These are phyloP conservation scores for Lactarius hatsudake DNA, from an alignment of 768 basidiomycete species.

Conservation along the genomic window DNA sequence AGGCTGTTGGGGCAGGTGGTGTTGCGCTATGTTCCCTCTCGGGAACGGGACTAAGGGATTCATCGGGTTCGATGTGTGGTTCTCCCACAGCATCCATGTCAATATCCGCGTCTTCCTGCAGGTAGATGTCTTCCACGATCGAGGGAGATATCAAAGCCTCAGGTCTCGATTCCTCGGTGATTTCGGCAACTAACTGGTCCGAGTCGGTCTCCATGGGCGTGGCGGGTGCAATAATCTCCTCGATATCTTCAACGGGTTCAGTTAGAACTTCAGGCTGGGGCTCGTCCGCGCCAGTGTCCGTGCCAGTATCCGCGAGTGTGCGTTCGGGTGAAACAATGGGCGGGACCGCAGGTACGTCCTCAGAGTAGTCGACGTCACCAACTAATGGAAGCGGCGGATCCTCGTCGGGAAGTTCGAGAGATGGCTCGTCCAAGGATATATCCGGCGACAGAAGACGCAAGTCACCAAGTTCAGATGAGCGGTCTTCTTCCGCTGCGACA, in stretches of 20 bases:
- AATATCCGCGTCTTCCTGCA: conserved; percentile 11
- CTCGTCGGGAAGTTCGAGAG: conserved; percentile 9
- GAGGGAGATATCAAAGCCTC: conserved; percentile 3
- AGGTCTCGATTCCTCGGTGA: not conserved
- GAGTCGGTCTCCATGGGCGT: conserved; percentile 6
- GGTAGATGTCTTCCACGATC: not conserved
- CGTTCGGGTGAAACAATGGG: conserved; percentile 2
- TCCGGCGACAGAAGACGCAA: conserved; percentile 15
- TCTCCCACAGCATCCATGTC: conserved; percentile 15
- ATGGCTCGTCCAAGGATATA: conserved; percentile 9
- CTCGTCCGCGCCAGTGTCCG: not conserved
- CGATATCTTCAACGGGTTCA: conserved; percentile 4
- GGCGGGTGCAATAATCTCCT: not conserved
- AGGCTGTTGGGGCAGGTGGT: conserved; percentile 2
- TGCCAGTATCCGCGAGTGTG: not conserved
- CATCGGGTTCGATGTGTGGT: not conserved
- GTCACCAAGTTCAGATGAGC: not conserved
- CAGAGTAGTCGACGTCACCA: not conserved
- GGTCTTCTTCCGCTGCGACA: conserved; percentile 8
- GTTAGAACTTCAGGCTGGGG: conserved; percentile 6
- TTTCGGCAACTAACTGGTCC: not conserved
- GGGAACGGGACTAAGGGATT: not conserved
- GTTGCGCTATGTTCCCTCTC: conserved; percentile 5
- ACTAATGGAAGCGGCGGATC: conserved; percentile 2
- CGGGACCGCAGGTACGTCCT: not conserved